Evolutionary conservation across 2,329 filamentous ascomycete genomes (phyloP), one percentile per base, ranked within the genome.

Genomic region (Fusarium euwallaceae): DNA sequence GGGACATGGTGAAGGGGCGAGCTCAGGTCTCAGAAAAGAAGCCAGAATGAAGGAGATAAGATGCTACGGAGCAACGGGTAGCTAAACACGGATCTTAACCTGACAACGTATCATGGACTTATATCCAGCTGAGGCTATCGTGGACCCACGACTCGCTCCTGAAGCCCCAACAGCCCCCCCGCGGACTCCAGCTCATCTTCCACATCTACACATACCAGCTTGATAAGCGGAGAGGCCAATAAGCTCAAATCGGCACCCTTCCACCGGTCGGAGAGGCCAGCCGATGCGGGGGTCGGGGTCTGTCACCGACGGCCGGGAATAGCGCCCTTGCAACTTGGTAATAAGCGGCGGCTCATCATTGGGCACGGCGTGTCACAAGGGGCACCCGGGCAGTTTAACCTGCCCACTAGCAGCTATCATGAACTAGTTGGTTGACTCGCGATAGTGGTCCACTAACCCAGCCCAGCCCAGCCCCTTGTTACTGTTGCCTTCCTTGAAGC

Each of bases 241-340:
- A 32, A 34, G 55, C 41, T 55, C 16, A 24, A 27, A 53, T 64
- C 62, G 62, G 62, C 17, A 24, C 22, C 37, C 27, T 36, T 17
- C 43, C 16, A 45, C 58, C 34, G 58, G 45, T 66, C 64, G 64
- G 64, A 34, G 24, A 29, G 3, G 34, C 20, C 27, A 27, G 56
- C 64, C 64, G 64, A 66, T 62, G 64, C 45, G 64, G 64, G 64
- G 64, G 29, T 66, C 64, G 64, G 64, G 7, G 56, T 16, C 6
- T 32, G 6, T 10, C 12, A 62, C 64, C 64, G 64, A 66, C 14
- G 24, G 17, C 41, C 64, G 45, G 64, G 64, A 66, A 62, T 66
- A 66, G 24, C 17, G 43, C 34, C 48, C 43, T 34, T 62, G 58
- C 7, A 61, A 36, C 11, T 22, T 34, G 22, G 12, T 10, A 61